Conservation (phyloP, 2,329 filamentous ascomycete genomes). For the Fusarium bactridioides region DNA sequence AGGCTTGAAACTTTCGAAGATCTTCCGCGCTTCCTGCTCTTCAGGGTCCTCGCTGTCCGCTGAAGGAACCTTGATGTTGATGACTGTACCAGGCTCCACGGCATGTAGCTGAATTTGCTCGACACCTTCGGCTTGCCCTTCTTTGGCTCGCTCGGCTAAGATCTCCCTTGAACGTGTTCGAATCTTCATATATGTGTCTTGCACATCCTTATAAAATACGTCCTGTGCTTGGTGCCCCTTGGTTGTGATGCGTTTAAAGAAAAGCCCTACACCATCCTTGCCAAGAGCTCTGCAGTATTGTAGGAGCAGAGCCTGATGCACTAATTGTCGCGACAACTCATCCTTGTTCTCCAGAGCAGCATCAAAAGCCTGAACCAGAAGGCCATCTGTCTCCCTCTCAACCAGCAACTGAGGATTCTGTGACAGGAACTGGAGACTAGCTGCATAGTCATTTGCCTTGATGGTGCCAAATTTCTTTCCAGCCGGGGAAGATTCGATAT, state of each 20-base stretch:
- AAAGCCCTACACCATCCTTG: constrained; percentile 85
- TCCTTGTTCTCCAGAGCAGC: constrained; percentile 79
- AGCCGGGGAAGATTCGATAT: constrained; percentile 77
- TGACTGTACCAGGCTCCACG: constrained; percentile 90
- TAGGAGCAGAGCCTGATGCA: constrained; percentile 90
- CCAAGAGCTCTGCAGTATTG: constrained; percentile 95
- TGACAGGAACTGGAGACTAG: constrained; percentile 79
- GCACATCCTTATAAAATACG: constrained; percentile 92
- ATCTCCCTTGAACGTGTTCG: constrained; percentile 79
- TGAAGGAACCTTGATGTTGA: constrained; percentile 85
- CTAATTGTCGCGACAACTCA: constrained; percentile 82
- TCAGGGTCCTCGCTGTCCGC: constrained; percentile 71
- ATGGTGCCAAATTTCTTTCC: constrained; percentile 87
- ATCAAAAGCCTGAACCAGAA: constrained; percentile 92
- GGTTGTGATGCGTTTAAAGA: constrained; percentile 96
- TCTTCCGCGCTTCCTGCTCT: constrained; percentile 69
- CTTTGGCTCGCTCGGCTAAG: constrained; percentile 59
- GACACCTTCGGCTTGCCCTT: constrained; percentile 70
- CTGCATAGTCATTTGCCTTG: constrained; percentile 74
- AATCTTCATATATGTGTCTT: constrained; percentile 85
- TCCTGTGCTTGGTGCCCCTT: constrained; percentile 88
- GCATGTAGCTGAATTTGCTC: constrained; percentile 98
- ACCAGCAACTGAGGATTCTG: constrained; percentile 78
- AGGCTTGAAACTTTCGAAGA: constrained; percentile 85
- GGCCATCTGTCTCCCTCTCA: constrained; percentile 88